Conservation (phyloP, 805 yeast genomes). For the Lipomyces lipofer region DNA sequence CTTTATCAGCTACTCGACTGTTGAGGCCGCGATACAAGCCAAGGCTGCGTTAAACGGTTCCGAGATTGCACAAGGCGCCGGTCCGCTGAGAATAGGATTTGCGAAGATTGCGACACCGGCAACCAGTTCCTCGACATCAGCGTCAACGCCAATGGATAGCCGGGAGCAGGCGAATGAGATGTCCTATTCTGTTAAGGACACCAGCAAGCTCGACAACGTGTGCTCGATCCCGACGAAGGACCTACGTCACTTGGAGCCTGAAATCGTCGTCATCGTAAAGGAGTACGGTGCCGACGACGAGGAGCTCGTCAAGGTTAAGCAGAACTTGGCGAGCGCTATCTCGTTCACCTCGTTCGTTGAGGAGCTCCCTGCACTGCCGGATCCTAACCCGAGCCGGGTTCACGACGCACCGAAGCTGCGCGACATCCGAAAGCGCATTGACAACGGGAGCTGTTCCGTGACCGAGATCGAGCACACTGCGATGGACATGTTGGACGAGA, state of each 20-base stretch:
- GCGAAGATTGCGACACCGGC: slow-evolving; percentile 57
- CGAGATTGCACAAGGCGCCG: slow-evolving; percentile 78
- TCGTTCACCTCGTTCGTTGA: slow-evolving; percentile 31
- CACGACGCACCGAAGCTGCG: slow-evolving; percentile 87
- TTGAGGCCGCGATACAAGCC: slow-evolving; percentile 78
- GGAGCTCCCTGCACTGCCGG: slow-evolving; percentile 64
- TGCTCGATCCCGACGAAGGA: slow-evolving; percentile 32
- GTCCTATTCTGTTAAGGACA: slow-evolving; percentile 24
- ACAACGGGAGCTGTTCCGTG: slow-evolving; percentile 52
- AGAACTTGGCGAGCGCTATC: slow-evolving; percentile 38
- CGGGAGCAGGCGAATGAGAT: no score
- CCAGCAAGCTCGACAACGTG: slow-evolving; percentile 12
- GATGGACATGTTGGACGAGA: slow-evolving; percentile 78
- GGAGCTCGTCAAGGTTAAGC: slow-evolving; percentile 35
- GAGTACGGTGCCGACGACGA: slow-evolving; percentile 41
- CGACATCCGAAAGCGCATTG: slow-evolving; percentile 77
- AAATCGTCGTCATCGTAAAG: slow-evolving; percentile 38
- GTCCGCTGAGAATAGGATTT: slow-evolving; percentile 74
- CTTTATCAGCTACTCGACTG: slow-evolving; percentile 67
- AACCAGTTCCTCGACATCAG: background rate
- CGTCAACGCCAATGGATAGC: no score
- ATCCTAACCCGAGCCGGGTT: slow-evolving; percentile 62
- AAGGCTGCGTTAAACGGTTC: slow-evolving; percentile 76
- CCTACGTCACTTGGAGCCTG: slow-evolving; percentile 36
- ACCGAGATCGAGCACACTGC: slow-evolving; percentile 79